Percentiles rank a stretch among this genome's conserved stretches.
phyloP scores from a whole-genome alignment of 1,139 yeast genomes.

The Kazachstania sp. region DNA sequence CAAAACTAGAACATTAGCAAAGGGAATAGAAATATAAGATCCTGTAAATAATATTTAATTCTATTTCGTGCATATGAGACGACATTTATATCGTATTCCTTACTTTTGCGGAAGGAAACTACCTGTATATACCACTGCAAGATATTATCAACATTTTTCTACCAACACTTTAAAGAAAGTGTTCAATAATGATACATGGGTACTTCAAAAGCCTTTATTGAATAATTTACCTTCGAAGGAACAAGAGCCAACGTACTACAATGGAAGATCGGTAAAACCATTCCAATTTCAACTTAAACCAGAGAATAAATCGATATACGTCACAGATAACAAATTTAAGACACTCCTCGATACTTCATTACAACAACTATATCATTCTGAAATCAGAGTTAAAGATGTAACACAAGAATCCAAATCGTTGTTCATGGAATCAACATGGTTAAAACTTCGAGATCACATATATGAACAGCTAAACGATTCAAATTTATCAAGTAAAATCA shows the following conservation, averaged over 20 bases:
- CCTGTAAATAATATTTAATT: too few species aligned
- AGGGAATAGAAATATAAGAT: too few species aligned
- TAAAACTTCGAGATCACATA: slow-evolving; percentile 18
- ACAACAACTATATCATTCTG: slow-evolving; percentile 13
- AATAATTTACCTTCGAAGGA: slow-evolving; percentile 1
- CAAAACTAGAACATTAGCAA: too few species aligned
- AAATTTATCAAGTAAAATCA: slow-evolving; percentile 3
- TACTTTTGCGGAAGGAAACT: background rate
- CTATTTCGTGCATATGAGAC: too few species aligned
- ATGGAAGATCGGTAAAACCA: background rate
- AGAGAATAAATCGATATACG: background rate
- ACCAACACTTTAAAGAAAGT: background rate
- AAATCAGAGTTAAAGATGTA: slow-evolving; percentile 8
- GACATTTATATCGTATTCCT: background rate
- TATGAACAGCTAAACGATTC: slow-evolving; percentile 16
- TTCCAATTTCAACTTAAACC: background rate
- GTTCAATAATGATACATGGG: slow-evolving; percentile 9
- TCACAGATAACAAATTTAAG: slow-evolving; percentile 1
- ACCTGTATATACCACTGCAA: background rate
- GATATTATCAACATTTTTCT: background rate
- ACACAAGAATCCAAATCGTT: background rate
- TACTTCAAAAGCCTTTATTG: background rate
- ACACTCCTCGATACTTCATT: slow-evolving; percentile 9
- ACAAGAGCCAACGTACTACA: background rate
- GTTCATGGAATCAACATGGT: slow-evolving; percentile 17